phyloP scores from a whole-genome alignment of 2,329 filamentous ascomycete genomes.

The Aureobasidium pullulans region DNA sequence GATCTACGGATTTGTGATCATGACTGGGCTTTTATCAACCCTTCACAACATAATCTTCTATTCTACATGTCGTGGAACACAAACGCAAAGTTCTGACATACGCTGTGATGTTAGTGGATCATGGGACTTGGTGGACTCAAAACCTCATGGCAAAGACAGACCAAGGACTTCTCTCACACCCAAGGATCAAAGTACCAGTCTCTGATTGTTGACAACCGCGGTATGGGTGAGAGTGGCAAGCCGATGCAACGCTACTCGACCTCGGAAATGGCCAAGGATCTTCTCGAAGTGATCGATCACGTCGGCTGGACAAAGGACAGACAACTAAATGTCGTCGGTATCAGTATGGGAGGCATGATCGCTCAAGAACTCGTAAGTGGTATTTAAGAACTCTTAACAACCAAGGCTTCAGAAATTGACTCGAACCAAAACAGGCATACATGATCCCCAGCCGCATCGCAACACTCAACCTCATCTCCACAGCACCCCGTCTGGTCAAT shows the following conservation, averaged over 20 bases:
- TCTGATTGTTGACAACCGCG: slow-evolving; percentile 76
- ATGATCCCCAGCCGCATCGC: slow-evolving; percentile 43
- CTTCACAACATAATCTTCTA: background rate
- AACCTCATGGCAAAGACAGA: slow-evolving; percentile 75
- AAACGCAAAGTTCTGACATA: background rate
- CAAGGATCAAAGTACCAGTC: slow-evolving; percentile 61
- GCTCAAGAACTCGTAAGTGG: slow-evolving; percentile 63
- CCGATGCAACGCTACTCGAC: slow-evolving; percentile 73
- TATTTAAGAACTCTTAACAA: no score
- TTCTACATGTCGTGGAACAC: no score
- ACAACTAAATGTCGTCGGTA: slow-evolving; percentile 63
- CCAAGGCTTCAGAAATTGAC: background rate
- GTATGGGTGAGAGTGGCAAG: slow-evolving; percentile 73
- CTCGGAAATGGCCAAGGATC: slow-evolving; percentile 74
- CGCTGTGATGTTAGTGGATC: slow-evolving; percentile 52
- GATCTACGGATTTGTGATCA: background rate
- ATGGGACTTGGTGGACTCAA: slow-evolving; percentile 69
- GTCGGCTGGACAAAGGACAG: slow-evolving; percentile 58
- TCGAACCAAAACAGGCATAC: slow-evolving; percentile 23
- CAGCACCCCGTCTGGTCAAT: slow-evolving; percentile 40
- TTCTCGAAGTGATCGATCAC: slow-evolving; percentile 61
- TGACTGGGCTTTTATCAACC: background rate
- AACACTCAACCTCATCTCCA: slow-evolving; percentile 44
- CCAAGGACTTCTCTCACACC: slow-evolving; percentile 70
- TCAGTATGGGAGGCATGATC: slow-evolving; percentile 89